Evolutionary conservation across 148 eudicot genomes (phyloP).

Genomic region (Pouteria glomerata): DNA sequence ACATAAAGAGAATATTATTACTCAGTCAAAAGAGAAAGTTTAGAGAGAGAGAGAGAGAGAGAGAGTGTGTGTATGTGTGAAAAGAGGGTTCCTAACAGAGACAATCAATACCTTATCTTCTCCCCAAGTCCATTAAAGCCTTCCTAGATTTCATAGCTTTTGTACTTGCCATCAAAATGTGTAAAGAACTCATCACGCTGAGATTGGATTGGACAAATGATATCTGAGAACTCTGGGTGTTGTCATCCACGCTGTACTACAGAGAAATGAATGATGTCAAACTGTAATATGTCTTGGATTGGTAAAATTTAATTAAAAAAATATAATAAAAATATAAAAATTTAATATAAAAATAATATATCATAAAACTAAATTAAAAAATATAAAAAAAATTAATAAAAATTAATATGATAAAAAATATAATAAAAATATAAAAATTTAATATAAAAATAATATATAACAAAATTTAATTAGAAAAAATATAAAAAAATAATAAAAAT

Average conservation of each 20-base stretch:
- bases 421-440: too few relatives aligned
- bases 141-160: constrained; percentile 23
- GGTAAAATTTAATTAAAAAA: not conserved
- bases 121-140: not conserved
- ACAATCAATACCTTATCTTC: not conserved
- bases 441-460: too few relatives aligned
- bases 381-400: too few relatives aligned
- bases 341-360: too few relatives aligned
- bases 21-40: constrained; percentile 22
- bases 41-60: not conserved
- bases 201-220: constrained; percentile 23
- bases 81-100: not conserved
- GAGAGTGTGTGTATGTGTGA: not conserved
- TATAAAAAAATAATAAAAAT: too few relatives aligned
- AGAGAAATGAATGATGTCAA: not conserved
- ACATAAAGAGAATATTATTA: constrained; percentile 25
- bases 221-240: not conserved
- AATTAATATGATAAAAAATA: too few relatives aligned
- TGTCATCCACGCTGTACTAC: constrained; percentile 1
- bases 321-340: too few relatives aligned
- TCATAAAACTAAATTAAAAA: too few relatives aligned
- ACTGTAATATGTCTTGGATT: not conserved
- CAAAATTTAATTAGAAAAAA: too few relatives aligned
- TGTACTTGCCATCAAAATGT: not conserved
- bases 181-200: not conserved